Conservation (phyloP, 2,329 filamentous ascomycete species). For the Monosporascus sp. region DNA sequence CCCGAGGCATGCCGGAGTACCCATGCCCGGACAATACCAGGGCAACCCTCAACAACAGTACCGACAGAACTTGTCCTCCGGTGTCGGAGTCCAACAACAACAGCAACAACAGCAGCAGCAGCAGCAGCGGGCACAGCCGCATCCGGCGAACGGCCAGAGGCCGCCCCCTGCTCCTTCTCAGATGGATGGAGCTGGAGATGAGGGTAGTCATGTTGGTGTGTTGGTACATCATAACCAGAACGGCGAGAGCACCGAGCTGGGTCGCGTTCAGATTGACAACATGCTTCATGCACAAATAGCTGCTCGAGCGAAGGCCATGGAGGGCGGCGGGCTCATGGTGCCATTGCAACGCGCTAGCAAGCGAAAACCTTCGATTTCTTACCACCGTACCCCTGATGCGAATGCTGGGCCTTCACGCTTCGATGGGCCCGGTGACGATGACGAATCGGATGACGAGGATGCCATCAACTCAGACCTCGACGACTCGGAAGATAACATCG, state of each 20-base stretch:
- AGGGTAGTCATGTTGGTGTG: constrained; percentile 52
- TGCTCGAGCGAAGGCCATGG: constrained; percentile 60
- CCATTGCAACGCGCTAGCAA: constrained; percentile 56
- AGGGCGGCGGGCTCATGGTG: constrained; percentile 72
- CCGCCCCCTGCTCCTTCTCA: constrained; percentile 47
- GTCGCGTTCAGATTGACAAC: constrained; percentile 59
- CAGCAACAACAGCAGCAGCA: constrained; percentile 17
- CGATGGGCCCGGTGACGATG: constrained; percentile 61
- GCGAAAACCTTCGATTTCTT: constrained; percentile 23
- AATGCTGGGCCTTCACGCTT: constrained; percentile 41
- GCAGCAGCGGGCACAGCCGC: constrained; percentile 24
- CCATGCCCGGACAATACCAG: constrained; percentile 18
- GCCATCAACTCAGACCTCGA: constrained; percentile 98
- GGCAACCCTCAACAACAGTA: constrained; percentile 27
- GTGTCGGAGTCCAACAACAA: constrained; percentile 15
- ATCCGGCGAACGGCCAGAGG: constrained; percentile 36
- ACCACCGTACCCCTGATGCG: constrained; percentile 11
- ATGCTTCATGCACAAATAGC: constrained; percentile 65
- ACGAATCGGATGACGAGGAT: constrained; percentile 72
- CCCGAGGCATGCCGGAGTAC: constrained; percentile 17
- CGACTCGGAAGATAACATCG: constrained; percentile 80
- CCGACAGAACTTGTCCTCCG: constrained; percentile 13
- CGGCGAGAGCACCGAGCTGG: constrained; percentile 51
- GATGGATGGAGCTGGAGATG: constrained; percentile 68
- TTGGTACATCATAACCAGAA: constrained; percentile 52